phyloP scores from a whole-genome alignment of 2,329 filamentous ascomycete species.

The Zelopaecilomyces penicillatus region DNA sequence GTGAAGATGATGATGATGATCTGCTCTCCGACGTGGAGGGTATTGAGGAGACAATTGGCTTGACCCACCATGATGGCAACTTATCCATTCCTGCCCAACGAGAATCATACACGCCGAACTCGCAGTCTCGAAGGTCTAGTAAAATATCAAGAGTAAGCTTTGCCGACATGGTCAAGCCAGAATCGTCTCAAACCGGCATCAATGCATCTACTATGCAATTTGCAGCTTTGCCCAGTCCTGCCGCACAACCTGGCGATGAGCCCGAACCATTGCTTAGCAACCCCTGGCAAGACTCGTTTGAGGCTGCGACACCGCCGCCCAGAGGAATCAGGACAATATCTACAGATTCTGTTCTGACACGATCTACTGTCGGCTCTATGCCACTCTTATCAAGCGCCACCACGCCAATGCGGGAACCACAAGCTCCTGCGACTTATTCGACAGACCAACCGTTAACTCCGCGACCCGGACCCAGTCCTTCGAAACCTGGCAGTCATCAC shows the following conservation, averaged over 20 bases:
- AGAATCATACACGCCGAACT: slow-evolving; percentile 15
- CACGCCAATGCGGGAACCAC: slow-evolving; percentile 24
- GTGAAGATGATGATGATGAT: slow-evolving; percentile 49
- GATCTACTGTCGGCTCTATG: slow-evolving; percentile 15
- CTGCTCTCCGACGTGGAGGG: slow-evolving; percentile 46
- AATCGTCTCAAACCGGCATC: slow-evolving; percentile 26
- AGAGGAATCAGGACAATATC: slow-evolving; percentile 31
- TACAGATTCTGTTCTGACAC: slow-evolving; percentile 25
- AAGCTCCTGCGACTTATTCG: slow-evolving; percentile 13
- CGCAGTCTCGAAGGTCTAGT: slow-evolving; percentile 40
- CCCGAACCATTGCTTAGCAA: slow-evolving; percentile 33
- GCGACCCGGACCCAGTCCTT: slow-evolving; percentile 18
- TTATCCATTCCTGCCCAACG: slow-evolving; percentile 11
- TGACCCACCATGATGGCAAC: slow-evolving; percentile 40
- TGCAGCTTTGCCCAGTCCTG: slow-evolving; percentile 21
- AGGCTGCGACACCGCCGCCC: slow-evolving; percentile 20
- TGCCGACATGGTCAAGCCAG: slow-evolving; percentile 28
- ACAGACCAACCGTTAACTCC: slow-evolving; percentile 20
- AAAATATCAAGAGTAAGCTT: slow-evolving; percentile 39
- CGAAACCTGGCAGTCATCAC: slow-evolving; percentile 23
- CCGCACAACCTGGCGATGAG: slow-evolving; percentile 25
- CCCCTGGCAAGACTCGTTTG: slow-evolving; percentile 33
- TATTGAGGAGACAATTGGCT: slow-evolving; percentile 55
- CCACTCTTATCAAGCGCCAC: slow-evolving; percentile 21
- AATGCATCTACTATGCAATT: slow-evolving; percentile 29